phyloP scores from a whole-genome alignment of 1,139 yeast genomes.

The Zygoascus meyerae region DNA sequence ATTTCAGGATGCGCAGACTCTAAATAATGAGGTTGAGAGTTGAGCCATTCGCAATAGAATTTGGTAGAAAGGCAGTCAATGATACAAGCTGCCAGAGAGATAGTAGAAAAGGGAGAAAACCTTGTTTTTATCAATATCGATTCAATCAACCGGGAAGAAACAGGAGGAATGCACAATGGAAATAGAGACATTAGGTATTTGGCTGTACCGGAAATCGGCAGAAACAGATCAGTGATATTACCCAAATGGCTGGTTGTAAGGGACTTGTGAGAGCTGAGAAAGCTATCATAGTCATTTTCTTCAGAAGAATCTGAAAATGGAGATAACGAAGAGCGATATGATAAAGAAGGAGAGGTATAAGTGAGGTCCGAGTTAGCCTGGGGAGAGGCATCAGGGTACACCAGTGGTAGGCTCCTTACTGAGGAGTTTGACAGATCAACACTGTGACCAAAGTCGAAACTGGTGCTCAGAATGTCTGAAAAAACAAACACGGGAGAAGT shows the following conservation, averaged over 20 bases:
- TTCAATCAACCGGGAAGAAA: conserved; percentile 15
- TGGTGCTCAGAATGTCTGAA: too few relatives aligned
- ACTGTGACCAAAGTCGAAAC: too few relatives aligned
- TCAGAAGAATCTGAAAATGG: neutral
- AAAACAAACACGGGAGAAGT: too few relatives aligned
- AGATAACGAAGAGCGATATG: conserved; percentile 2
- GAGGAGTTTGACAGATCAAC: too few relatives aligned
- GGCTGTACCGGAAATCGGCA: conserved; percentile 10
- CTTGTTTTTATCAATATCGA: conserved; percentile 10
- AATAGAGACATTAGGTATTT: conserved; percentile 14
- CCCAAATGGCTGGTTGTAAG: neutral
- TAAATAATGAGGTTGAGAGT: conserved; percentile 14
- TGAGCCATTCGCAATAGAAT: conserved; percentile 18
- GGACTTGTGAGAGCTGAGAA: neutral
- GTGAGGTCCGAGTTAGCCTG: neutral
- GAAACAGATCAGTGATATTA: neutral
- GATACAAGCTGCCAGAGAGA: conserved; percentile 16
- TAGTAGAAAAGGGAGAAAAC: conserved; percentile 11
- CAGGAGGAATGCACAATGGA: conserved; percentile 16
- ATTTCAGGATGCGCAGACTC: conserved; percentile 17
- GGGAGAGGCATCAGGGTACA: neutral
- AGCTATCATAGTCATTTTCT: neutral
- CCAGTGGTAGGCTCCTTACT: too few relatives aligned
- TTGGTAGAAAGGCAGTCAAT: conserved; percentile 17
- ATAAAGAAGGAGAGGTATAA: conserved; percentile 1